These are phyloP conservation scores for Ceratocystis eucalypticola DNA, from an alignment of 2,329 filamentous ascomycete species.

Conservation along the genomic window DNA sequence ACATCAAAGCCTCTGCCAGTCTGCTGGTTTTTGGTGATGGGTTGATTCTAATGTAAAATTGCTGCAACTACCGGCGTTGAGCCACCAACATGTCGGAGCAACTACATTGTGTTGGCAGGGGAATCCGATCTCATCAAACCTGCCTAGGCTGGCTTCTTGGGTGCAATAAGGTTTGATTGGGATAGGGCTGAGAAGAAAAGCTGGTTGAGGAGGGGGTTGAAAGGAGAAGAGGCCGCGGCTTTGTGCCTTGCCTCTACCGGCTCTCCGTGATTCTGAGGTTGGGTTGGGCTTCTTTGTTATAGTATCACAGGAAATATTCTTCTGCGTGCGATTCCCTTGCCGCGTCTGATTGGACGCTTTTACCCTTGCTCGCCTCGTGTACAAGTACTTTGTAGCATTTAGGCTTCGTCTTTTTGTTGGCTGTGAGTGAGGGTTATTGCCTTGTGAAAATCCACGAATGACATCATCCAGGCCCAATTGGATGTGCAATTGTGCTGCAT, in stretches of 20 bases:
- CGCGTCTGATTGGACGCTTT: not conserved
- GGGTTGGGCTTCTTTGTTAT: not conserved
- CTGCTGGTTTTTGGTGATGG: too few species aligned
- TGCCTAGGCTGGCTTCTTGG: not conserved
- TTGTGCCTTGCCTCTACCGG: not conserved
- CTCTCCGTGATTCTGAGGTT: not conserved
- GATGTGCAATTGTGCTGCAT: not conserved
- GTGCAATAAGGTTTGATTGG: constrained; percentile 5
- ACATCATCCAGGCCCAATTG: constrained; percentile 1
- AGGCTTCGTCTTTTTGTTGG: not conserved
- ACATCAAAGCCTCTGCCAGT: not conserved
- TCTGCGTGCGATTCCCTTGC: not conserved
- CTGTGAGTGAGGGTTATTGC: not conserved
- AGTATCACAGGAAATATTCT: not conserved
- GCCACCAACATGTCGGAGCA: not conserved
- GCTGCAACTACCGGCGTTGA: not conserved
- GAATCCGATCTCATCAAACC: not conserved
- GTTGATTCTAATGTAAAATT: too few species aligned
- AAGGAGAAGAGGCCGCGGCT: not conserved
- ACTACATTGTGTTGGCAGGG: not conserved
- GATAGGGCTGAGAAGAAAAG: not conserved
- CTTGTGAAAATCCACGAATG: not conserved
- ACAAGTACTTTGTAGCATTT: not conserved
- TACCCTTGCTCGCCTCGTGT: not conserved
- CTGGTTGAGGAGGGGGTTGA: not conserved